Percentiles rank a stretch among this genome's conserved stretches.
Conservation (phyloP, 345 rosid species). For the Hibiscus trionum region DNA sequence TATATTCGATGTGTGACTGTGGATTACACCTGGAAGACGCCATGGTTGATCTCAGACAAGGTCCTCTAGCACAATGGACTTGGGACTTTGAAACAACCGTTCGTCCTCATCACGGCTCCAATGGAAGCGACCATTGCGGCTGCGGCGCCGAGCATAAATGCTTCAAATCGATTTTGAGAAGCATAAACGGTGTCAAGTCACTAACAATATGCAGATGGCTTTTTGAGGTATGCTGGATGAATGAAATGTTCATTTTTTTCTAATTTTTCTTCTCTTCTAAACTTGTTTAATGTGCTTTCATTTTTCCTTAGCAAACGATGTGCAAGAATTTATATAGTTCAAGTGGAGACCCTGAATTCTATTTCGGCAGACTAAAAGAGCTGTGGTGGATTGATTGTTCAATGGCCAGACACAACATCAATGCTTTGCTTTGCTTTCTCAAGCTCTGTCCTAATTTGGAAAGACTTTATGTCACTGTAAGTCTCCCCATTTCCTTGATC, state of each 20-base stretch:
- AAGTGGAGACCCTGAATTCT: not conserved
- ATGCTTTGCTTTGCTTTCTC: not conserved
- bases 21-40: not conserved
- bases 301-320: not conserved
- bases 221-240: not conserved
- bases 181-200: not conserved
- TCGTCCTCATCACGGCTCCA: not conserved
- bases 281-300: not conserved
- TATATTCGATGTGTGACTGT: not conserved
- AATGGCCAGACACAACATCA: not conserved
- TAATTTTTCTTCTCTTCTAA: not conserved
- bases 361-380: not conserved
- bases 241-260: not conserved
- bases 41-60: constrained; percentile 5
- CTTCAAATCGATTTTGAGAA: not conserved
- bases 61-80: not conserved
- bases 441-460: not conserved
- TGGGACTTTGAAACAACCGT: not conserved
- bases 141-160: not conserved
- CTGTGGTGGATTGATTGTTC: constrained; percentile 1
- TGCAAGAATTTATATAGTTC: not conserved
- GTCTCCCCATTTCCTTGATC: not conserved
- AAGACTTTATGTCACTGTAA: not conserved
- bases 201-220: not conserved
- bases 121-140: not conserved